Conservation (phyloP, 192 early-diverging fungal species). For the Kickxella alabastrina region DNA sequence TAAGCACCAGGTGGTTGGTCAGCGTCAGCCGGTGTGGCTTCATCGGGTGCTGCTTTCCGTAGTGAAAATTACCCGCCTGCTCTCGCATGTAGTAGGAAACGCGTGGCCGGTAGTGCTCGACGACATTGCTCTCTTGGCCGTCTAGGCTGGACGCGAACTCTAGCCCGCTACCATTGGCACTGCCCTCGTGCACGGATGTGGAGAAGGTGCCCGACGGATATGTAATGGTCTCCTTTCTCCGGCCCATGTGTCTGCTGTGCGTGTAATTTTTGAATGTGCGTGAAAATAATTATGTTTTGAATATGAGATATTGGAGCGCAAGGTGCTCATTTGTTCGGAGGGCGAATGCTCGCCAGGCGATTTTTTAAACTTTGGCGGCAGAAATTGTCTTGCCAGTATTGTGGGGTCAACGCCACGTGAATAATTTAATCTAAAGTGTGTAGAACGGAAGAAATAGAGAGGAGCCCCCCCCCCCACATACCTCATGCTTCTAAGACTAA, state of each 20-base stretch:
- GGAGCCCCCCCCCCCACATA: no score
- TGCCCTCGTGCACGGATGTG: conserved; percentile 25
- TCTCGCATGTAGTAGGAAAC: conserved; percentile 76
- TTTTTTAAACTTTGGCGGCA: no score
- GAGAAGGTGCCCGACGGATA: conserved; percentile 41
- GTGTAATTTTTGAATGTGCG: not conserved
- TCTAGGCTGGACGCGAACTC: conserved; percentile 29
- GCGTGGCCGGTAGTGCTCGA: conserved; percentile 57
- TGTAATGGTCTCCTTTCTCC: conserved; percentile 40
- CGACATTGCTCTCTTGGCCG: conserved; percentile 9
- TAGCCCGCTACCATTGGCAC: conserved; percentile 16
- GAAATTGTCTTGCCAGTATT: not conserved
- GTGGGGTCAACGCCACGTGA: not conserved
- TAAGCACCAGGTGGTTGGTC: conserved; percentile 90
- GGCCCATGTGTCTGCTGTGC: conserved; percentile 23
- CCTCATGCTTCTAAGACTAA: no score
- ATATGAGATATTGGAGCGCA: no score
- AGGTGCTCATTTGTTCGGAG: no score
- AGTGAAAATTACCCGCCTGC: conserved; percentile 77
- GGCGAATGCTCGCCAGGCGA: no score
- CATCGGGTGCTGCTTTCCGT: conserved; percentile 75
- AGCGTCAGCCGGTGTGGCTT: conserved; percentile 92
- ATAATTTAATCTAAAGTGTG: not conserved
- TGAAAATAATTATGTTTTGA: not conserved
- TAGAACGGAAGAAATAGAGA: no score